phyloP scores from a whole-genome alignment of 1,284 basidiomycete species.

The Rugosomyces carneus region DNA sequence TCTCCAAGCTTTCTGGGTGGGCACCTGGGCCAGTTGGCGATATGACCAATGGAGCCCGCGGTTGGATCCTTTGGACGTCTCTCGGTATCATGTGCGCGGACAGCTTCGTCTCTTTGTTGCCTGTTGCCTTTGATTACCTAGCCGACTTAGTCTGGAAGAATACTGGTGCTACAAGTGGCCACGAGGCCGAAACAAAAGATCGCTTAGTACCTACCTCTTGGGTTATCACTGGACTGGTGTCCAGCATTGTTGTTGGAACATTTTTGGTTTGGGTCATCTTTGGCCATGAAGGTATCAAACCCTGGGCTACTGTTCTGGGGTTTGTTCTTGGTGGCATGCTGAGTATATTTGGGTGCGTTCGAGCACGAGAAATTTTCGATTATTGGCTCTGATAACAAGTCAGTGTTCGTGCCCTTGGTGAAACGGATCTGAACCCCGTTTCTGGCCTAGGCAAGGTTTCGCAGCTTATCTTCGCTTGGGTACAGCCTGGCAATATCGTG shows the following conservation, averaged over 20 bases:
- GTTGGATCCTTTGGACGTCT: constrained; percentile 94
- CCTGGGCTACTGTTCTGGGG: constrained; percentile 88
- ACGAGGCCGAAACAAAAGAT: constrained; percentile 75
- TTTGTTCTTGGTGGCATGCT: constrained; percentile 80
- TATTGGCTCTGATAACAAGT: no score
- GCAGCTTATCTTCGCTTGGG: constrained; percentile 89
- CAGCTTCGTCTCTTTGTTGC: constrained; percentile 78
- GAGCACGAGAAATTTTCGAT: no score
- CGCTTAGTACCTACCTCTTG: constrained; percentile 77
- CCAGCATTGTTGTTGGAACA: constrained; percentile 68
- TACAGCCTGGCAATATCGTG: constrained; percentile 91
- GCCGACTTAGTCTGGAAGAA: constrained; percentile 31
- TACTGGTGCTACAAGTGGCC: constrained; percentile 37
- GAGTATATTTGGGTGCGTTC: constrained; percentile 76
- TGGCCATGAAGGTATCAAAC: constrained; percentile 84
- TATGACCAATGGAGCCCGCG: constrained; percentile 78
- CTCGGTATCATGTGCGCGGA: constrained; percentile 95
- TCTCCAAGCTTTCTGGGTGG: constrained; percentile 82
- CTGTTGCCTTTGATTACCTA: constrained; percentile 54
- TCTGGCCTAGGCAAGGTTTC: constrained; percentile 94
- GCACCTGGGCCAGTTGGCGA: constrained; percentile 85
- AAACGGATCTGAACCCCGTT: constrained; percentile 92
- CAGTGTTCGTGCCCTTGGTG: constrained; percentile 85
- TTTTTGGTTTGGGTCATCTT: constrained; percentile 84
- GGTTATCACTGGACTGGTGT: constrained; percentile 66